These are phyloP conservation scores for Fusarium graminum DNA, from an alignment of 2,329 filamentous ascomycete species.

Conservation along the genomic window DNA sequence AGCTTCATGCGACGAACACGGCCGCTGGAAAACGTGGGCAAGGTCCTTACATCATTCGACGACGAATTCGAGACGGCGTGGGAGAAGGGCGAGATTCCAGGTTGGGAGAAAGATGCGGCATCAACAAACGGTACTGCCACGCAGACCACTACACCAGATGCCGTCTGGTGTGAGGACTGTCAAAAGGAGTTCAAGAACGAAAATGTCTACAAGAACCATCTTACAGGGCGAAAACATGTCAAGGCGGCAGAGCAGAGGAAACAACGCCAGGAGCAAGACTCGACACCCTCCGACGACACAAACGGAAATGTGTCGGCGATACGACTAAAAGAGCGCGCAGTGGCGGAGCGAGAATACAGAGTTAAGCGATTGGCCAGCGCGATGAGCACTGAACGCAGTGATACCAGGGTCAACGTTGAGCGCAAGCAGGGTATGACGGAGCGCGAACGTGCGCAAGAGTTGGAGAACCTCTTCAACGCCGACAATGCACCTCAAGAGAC, in stretches of 20 bases:
- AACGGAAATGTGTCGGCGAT: conserved; percentile 56
- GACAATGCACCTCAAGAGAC: conserved; percentile 51
- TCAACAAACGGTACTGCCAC: conserved; percentile 52
- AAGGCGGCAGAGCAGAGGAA: conserved; percentile 79
- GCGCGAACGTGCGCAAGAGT: conserved; percentile 91
- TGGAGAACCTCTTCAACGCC: conserved; percentile 81
- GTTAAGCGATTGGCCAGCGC: conserved; percentile 82
- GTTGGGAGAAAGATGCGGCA: conserved; percentile 75
- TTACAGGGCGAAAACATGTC: conserved; percentile 92
- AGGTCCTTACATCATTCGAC: conserved; percentile 80
- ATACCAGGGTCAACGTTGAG: conserved; percentile 95
- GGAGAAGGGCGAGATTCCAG: conserved; percentile 81
- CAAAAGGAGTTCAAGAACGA: conserved; percentile 96
- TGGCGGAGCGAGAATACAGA: conserved; percentile 89
- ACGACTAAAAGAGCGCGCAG: conserved; percentile 85
- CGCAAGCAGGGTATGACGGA: conserved; percentile 98
- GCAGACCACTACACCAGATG: conserved; percentile 64
- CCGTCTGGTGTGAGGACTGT: conserved; percentile 90
- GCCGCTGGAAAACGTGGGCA: conserved; percentile 87
- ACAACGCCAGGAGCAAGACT: conserved; percentile 60
- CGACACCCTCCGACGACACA: conserved; percentile 49
- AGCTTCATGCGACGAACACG: conserved; percentile 86
- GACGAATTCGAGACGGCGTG: conserved; percentile 87
- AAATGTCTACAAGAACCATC: conserved; percentile 91
- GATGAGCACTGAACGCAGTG: conserved; percentile 88